Base-by-base conservation (phyloP, 1,139 yeast genomes). In the Hemisphaericaspora subhashii region DNA sequence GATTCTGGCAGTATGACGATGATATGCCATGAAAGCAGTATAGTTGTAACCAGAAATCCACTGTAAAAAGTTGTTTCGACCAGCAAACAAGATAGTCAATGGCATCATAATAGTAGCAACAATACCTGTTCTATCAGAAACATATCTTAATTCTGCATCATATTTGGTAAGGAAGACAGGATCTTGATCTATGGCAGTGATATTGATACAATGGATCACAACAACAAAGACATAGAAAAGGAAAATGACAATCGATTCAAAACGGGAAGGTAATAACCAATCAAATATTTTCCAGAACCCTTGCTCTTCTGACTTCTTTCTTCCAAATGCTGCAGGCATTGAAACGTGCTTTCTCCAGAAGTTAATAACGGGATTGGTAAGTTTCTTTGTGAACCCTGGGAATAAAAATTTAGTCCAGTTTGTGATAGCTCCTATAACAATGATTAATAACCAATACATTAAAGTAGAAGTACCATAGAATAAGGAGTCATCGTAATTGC, bases 161-260 rank as follows among this genome's bases (percentile, higher is more conserved):
- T 36, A 35, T 18, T 35, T 43, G 12, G 65, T 22, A 0, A 26
- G 21, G 35, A 55, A 58, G 2, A 60, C 34, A 0, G 68, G 65
- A 39, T 68, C 69, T 7, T 50, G 47, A 0, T 47, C 41, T 3
- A 52, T 42, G 16, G 45, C 54, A 5, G 41, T 35, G 23, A 60
- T 52, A 8, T 58, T 48, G 12, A 52, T 48, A 4, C 63, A 52
- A 37, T 56, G 45, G 40, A 73, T 62, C 8, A 77, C 62, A 18
- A 79, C 51, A 28, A 69, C 66, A 40, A 81, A 55, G 3, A 71
- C 56, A 17, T 77, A 52, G 57, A 78, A 81, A 8, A 74, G 60
- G 10, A 47, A 47, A 13, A 48, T 41, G 3, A 44, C 46, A 11
- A 47, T 23, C 3, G 64, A 31, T 41, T 64, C 67, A 25, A 55